Conservation (phyloP, 306 rosid genomes). For the Oemleria cerasiformis region DNA sequence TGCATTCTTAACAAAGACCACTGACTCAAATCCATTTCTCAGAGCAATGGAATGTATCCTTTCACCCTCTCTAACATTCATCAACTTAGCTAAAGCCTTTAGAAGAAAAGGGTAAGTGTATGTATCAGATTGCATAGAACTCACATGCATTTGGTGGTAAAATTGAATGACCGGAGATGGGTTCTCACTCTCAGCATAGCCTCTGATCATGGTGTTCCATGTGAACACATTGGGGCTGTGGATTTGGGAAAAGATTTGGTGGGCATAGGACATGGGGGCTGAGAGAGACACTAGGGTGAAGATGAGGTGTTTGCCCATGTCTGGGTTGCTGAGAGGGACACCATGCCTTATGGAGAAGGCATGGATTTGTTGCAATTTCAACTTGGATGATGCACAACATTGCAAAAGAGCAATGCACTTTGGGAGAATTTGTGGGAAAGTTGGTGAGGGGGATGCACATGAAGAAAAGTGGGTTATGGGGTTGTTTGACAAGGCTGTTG, state of each 20-base stretch:
- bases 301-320: conserved; percentile 41
- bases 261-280: conserved; percentile 32
- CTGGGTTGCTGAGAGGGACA: conserved; percentile 25
- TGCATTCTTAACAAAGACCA: conserved; percentile 40
- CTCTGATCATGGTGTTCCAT: conserved; percentile 47
- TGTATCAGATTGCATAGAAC: conserved; percentile 30
- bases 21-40: conserved; percentile 41
- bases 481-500: too few relatives aligned
- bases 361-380: conserved; percentile 38
- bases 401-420: conserved; percentile 39
- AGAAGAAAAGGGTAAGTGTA: conserved; percentile 42
- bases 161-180: conserved; percentile 30
- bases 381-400: conserved; percentile 29
- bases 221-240: conserved; percentile 35
- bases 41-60: conserved; percentile 32
- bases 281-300: conserved; percentile 38
- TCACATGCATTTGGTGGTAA: conserved; percentile 26
- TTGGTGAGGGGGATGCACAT: background rate
- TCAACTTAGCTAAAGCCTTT: conserved; percentile 40
- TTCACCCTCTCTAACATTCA: conserved; percentile 28
- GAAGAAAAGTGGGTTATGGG: too few relatives aligned
- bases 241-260: conserved; percentile 29
- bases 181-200: conserved; percentile 38
- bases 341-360: conserved; percentile 45
- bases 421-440: conserved; percentile 12